Evolutionary conservation across 257 asterid species (phyloP), one percentile per base, ranked within the genome.

Genomic region (Solanum ahanhuiri): DNA sequence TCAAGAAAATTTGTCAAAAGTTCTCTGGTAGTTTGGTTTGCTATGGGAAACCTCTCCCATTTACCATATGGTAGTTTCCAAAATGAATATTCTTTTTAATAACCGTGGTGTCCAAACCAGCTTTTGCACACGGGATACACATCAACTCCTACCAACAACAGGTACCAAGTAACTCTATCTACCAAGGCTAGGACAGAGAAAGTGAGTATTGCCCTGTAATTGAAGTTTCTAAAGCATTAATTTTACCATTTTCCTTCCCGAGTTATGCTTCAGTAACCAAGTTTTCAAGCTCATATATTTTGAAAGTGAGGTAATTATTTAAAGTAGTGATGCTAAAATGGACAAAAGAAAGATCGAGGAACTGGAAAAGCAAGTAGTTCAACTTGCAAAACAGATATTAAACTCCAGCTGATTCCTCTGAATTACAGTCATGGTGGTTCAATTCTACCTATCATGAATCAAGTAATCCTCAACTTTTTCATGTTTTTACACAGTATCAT

Each of bases 291-390:
- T 70, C 20, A 35, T 91, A 71, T 54, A 75, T 54, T 64, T 82
- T 54, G 86, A 89, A 87, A 89, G 88, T 86, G 93, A 89, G 85
- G 85, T 91, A 41, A 88, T 85, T 86, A 77, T 87, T 89, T 87
- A 4, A 91, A 89, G 84, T 87, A 77, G 17, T 82, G 91, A 91
- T 81, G 70, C 86, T 7, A 94, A 91, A 41, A 85, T 84, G 82
- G 96, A 92, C 91, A 92, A 86, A 48, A 41, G 66, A 71, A 91
- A 82, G 84, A 91, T 91, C 30, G 23, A 83, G 39, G 85, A 86
- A 86, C 94, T 94, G 41, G 92, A 91, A 57, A 67, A 83, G 60
- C 91, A 92, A 84, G 86, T 91, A 60, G 85, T 87, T 70, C 93
- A 22, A 7, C 67, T 72, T 9, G 87, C 33, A 70, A 75, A 22